These are phyloP conservation scores for Komagataella pseudopastoris DNA, from an alignment of 805 yeast genomes.

Conservation along the genomic window DNA sequence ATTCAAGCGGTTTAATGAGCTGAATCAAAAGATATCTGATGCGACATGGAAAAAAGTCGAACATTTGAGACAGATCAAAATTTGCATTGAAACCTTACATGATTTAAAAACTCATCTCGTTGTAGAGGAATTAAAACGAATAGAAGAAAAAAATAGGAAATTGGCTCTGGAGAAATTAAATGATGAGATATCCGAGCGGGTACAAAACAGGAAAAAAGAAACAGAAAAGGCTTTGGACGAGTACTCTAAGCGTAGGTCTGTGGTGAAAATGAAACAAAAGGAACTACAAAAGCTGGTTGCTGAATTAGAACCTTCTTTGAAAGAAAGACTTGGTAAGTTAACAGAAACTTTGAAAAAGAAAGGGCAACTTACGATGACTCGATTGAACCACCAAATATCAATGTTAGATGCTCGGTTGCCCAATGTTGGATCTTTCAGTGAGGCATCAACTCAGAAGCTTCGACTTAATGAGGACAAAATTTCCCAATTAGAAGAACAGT, in stretches of 20 bases:
- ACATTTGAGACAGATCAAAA: conserved; percentile 10
- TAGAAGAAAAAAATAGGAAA: conserved; percentile 27
- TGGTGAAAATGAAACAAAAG: neutral
- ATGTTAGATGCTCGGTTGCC: conserved; percentile 11
- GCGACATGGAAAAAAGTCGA: conserved; percentile 11
- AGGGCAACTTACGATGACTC: conserved; percentile 20
- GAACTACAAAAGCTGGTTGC: neutral
- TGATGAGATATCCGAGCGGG: conserved; percentile 2
- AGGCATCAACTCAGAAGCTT: neutral
- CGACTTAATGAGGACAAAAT: conserved; percentile 12
- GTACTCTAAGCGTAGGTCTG: neutral
- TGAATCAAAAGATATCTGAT: conserved; percentile 11
- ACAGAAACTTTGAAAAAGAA: conserved; percentile 18
- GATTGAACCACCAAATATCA: conserved; percentile 22
- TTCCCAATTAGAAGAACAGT: conserved; percentile 18
- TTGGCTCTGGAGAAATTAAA: conserved; percentile 16
- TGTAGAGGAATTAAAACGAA: conserved; percentile 11
- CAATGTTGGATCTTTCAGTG: neutral
- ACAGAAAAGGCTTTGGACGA: neutral
- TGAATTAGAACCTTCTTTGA: neutral
- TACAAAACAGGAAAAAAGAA: neutral
- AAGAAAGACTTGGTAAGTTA: conserved; percentile 25
- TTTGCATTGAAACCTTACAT: conserved; percentile 12
- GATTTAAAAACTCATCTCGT: conserved; percentile 12
- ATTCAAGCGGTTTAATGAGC: neutral